Percentiles rank a stretch among this genome's conserved stretches.
Evolutionary conservation across 306 rosid species (phyloP).

Genomic region (Abrus precatorius): DNA sequence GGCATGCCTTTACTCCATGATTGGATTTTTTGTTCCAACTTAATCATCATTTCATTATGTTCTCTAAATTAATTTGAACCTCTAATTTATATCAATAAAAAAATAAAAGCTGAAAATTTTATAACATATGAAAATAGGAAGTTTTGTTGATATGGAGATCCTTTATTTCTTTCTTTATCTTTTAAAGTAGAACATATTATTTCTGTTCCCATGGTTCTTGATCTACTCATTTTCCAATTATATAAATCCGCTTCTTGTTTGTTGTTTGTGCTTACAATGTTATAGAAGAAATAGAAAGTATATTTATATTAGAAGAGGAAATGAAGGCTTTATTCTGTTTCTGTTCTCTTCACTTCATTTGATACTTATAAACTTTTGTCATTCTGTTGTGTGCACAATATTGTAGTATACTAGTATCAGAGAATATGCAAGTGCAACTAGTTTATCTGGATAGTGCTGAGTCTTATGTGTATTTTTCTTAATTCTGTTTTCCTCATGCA

Average conservation of each 20-base stretch:
- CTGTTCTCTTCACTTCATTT: constrained; percentile 16
- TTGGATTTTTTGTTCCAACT: neutral
- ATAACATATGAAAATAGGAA: neutral
- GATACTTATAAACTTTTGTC: neutral
- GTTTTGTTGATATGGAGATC: constrained; percentile 1
- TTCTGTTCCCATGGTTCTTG: neutral
- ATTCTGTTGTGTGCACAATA: constrained; percentile 11
- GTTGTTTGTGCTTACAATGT: constrained; percentile 17
- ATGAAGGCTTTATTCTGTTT: constrained; percentile 31
- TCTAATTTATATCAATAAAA: neutral
- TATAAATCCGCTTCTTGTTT: constrained; percentile 3
- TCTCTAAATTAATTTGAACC: neutral
- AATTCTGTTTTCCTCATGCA: constrained; percentile 53
- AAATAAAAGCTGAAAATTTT: neutral
- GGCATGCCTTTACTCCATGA: neutral
- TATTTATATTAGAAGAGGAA: constrained; percentile 3
- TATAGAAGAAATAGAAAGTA: constrained; percentile 10
- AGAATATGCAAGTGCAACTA: constrained; percentile 38
- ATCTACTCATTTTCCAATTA: constrained; percentile 28
- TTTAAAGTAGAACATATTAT: neutral
- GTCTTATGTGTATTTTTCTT: constrained; percentile 35
- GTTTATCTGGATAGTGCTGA: constrained; percentile 21
- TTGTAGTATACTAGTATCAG: constrained; percentile 37
- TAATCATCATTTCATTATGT: neutral
- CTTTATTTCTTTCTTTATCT: constrained; percentile 10